Base-by-base conservation (phyloP, 495 filamentous ascomycete species). In the Talaromyces trachyspermus region DNA sequence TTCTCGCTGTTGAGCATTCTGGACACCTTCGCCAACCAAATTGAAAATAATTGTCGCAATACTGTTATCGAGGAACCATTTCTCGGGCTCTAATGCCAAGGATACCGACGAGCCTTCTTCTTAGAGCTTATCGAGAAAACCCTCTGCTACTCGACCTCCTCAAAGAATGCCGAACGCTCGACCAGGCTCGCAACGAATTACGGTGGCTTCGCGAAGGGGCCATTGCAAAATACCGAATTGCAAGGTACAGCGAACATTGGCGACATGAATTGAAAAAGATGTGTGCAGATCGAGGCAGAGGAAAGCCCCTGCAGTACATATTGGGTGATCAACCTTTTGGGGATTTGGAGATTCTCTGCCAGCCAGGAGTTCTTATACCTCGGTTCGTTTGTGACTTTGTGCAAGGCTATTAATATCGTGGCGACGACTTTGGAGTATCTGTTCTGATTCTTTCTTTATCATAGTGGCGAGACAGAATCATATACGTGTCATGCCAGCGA, bases 271-370 rank as follows among this genome's bases (percentile, higher is more conserved):
- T 86, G 0, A 56, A 56, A 25, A 52, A 60, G 1, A 70, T 86
- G 47, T 88, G 82, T 47, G 47, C 59, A 10, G 56, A 74, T 27
- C 74, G 92, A 30, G 72, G 77, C 2, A 61, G 50, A 22, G 89
- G 89, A 1, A 65, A 75, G 29, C 92, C 92, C 0, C 67, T 98
- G 5, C 92, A 97, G 58, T 98, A 96, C 57, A 76, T 96, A 9
- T 70, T 98, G 3, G 89, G 89, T 0, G 80, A 80, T 12, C 90
- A 97, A 57, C 90, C 86, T 10, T 96, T 98, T 58, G 90, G 89
- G 0, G 68, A 81, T 2, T 62, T 95, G 10, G 82, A 90, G 32
- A 86, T 98, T n/a, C 64, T 73, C 30, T 95, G 88, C 53, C 63
- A 66, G 27, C 75, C 68, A 11, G 86, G 85, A 0, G 89, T 95